Evolutionary conservation across 2,329 filamentous ascomycete species (phyloP).

Genomic region (Exophiala phaeomuriformis): DNA sequence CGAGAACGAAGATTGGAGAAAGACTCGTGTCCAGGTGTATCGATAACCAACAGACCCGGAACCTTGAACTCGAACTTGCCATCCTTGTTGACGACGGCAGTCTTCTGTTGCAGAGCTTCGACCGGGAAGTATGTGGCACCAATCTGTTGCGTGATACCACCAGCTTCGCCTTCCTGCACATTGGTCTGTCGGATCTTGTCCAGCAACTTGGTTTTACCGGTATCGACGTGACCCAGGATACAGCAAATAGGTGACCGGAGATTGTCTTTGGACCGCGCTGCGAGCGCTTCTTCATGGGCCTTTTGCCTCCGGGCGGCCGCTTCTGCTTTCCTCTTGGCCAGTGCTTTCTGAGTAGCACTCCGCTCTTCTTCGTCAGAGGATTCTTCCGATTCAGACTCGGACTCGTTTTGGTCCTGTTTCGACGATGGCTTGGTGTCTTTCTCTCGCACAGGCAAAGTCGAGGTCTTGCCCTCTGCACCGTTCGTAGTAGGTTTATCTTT

Average conservation of each 20-base stretch:
- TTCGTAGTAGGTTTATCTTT: constrained; percentile 2
- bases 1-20: constrained; percentile 97
- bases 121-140: constrained; percentile 98
- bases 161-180: constrained; percentile 96
- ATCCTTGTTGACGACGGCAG: constrained; percentile 84
- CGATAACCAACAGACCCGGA: constrained; percentile 90
- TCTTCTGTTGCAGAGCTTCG: constrained; percentile 88
- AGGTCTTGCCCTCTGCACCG: constrained; percentile 3
- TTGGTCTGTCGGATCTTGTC: constrained; percentile 99
- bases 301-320: constrained; percentile 81
- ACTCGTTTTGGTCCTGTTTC: constrained; percentile 31
- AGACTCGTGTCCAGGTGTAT: constrained; percentile 99
- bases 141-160: constrained; percentile 99
- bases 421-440: constrained; percentile 3
- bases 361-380: constrained; percentile 65
- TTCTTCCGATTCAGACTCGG: constrained; percentile 53
- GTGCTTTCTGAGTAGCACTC: constrained; percentile 61
- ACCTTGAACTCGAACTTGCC: constrained; percentile 93
- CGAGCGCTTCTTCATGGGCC: constrained; percentile 83
- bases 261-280: constrained; percentile 85
- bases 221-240: constrained; percentile 99
- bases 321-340: constrained; percentile 74
- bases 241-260: constrained; percentile 97
- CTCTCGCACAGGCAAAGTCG: constrained; percentile 12
- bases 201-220: constrained; percentile 97